Base-by-base conservation (phyloP, 2,329 filamentous ascomycete species). In the Grosmannia penicillata region DNA sequence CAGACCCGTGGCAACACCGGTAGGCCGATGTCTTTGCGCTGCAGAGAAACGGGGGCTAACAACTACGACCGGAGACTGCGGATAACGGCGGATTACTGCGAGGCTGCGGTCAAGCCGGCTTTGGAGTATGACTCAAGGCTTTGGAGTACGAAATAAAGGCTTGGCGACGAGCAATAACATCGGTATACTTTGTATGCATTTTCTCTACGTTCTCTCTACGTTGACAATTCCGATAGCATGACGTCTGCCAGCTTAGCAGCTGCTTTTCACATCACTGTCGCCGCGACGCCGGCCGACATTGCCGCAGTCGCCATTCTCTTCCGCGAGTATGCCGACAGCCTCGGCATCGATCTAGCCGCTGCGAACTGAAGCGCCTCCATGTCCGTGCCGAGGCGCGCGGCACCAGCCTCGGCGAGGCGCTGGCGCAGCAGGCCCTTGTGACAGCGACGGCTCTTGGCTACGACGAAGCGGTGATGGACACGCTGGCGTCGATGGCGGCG, bases 401-500 rank as follows among this genome's bases (percentile, higher is more conserved):
- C 18, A 38, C 40, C 11, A 42, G 43, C 10, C 38, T 47, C 7
- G 45, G 40, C 15, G 36, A 38, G 18, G 27, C 40, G 1, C 29
- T 47, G 14, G 42, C 27, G 9, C 27, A 23, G 5, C 33, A 31
- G 3, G 41, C 37, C 6, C 9, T 44, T 4, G 21, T 11, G 3
- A 38, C 33, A 10, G 43, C 43, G 10, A 21, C 14, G 4, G 17
- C 26, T 4, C 38, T 18, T 5, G 36, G 40, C 9, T 45, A 47
- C 43, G 21, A 27, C 3, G 37, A 39, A 7, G 33, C 40, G 13
- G 42, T 44, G 17, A 43, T 47, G 36, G 45, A 45, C 38, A 47
- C 45, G 23, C 38, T 47, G 31, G 8, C 27, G 15, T 33, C 38
- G 2, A 43, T 45, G 45, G 18, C 53, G 4, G 53, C 55, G 5